Conservation (phyloP, 2,329 filamentous ascomycete genomes). For the Talaromyces marneffei region DNA sequence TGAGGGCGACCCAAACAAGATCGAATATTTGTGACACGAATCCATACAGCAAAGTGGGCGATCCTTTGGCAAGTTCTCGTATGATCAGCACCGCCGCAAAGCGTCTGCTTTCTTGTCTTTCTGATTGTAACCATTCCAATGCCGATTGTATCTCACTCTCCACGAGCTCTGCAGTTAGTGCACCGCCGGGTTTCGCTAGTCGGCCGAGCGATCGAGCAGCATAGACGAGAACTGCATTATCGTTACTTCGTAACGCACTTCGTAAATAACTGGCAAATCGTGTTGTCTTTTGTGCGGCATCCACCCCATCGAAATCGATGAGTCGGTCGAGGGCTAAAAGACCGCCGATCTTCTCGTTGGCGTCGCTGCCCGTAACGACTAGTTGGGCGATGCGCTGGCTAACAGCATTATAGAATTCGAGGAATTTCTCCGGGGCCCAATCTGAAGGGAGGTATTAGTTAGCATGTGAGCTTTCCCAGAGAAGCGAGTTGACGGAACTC, state of each 20-base stretch:
- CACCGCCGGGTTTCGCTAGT: conserved; percentile 85
- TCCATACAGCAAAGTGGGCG: conserved; percentile 89
- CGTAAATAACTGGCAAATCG: conserved; percentile 88
- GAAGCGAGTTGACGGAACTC: conserved; percentile 12
- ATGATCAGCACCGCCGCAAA: conserved; percentile 91
- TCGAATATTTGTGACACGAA: conserved; percentile 95
- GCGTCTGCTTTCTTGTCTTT: conserved; percentile 84
- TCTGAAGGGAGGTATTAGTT: conserved; percentile 48
- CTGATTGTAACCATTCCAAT: conserved; percentile 92
- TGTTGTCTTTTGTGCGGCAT: conserved; percentile 87
- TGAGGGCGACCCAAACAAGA: conserved; percentile 88
- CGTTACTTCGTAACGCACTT: conserved; percentile 80
- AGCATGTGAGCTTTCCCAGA: background rate
- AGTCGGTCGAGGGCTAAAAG: conserved; percentile 87
- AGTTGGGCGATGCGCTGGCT: conserved; percentile 63
- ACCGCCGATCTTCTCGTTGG: conserved; percentile 82
- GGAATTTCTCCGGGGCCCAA: conserved; percentile 72
- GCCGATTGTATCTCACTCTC: conserved; percentile 96
- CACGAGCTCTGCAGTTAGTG: conserved; percentile 88
- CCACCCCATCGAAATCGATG: conserved; percentile 94
- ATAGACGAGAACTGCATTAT: conserved; percentile 82
- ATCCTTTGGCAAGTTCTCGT: conserved; percentile 83
- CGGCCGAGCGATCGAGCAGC: conserved; percentile 85
- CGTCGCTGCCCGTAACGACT: conserved; percentile 79
- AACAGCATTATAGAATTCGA: conserved; percentile 61